Evolutionary conservation across 768 basidiomycete species (phyloP), one percentile per base, ranked within the genome.

Genomic region (Melanogaster broomeanus): DNA sequence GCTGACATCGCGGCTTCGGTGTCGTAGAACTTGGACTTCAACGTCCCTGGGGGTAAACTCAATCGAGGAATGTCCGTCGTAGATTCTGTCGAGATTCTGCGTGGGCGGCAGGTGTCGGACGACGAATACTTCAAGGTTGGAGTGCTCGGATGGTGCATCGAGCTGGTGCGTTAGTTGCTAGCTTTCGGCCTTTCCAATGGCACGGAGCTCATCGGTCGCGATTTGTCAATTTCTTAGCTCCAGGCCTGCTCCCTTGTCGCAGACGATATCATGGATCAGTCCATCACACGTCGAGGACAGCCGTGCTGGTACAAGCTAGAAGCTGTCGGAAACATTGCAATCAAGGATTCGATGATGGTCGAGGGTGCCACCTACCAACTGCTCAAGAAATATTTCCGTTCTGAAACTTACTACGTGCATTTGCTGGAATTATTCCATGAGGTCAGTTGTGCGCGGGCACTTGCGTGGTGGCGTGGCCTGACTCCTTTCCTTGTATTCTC

Each of bases 181-280:
- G 16, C 37, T n/a, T 28, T 48, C 41, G 39, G n/a, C n/a, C 27
- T 16, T 31, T 48, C 27, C 38, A 8, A 24, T 4, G 40, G 12
- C 11, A 25, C 39, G 6, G n/a, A n/a, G 45, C 27, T 30, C 35
- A 19, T 24, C 21, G 31, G 24, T 13, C 3, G 25, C 19, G n/a
- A 13, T 41, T n/a, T 46, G 31, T 51, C 28, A 34, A 42, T n/a
- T 16, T 16, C 13, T 40, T n/a, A 96, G 93, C 83, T 99, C 8
- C 96, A 98, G 86, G 94, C 93, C 0, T 97, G 88, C 73, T 98
- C 98, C 86, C 84, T 98, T 49, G 93, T 97, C 49, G 82, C 92
- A 4, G 93, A 99, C 71, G 96, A 98, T 70, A 94, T 98, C 62
- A 99, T 99, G 97, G 96, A 99, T 66, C 69, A 80, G 18, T 92